Base-by-base conservation (phyloP, 495 filamentous ascomycete genomes). In the Cladorrhinum samala region DNA sequence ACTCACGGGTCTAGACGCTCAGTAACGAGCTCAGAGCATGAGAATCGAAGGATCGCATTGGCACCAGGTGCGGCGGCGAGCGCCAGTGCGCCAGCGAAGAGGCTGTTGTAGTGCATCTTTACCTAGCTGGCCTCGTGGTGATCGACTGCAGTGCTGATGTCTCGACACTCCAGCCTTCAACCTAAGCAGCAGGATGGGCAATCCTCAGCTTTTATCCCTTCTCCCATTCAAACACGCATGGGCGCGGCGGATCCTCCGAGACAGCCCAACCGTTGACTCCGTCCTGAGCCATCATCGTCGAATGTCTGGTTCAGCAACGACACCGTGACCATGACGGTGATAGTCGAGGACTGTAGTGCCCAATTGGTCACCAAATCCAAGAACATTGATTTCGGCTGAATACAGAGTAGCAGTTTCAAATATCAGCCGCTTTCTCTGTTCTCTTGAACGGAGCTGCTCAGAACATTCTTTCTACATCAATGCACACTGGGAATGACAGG, bases 11-110 rank as follows among this genome's bases (percentile, higher is more conserved):
- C 62, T 2, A 65, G 50, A 27, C 59, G 62, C 36, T 65, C 56
- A 30, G 51, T 52, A n/a, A 60, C 54, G 24, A 65, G 56, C 48
- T 59, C 42, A 1, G 62, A 62, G 59, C 62, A 87, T 4, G 84
- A 84, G 68, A 88, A 85, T 0, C 85, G 85, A 24, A 87, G 70
- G 56, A 82, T 23, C 24, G 56, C 60, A 14, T 52, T 37, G 37
- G 33, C 50, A 17, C 50, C 41, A 3, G 48, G 53, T 9, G 53
- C 40, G 39, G 44, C 41, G 21, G 54, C 36, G 14, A 59, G 50
- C 13, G 54, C 53, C 52, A 58, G 33, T 11, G 39, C 37, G 17
- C 50, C 57, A 8, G 56, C 56, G 14, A 55, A 42, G 18, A 59
- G 3, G 37, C 30, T 30, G 6, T 43, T 14, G 17, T 40, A 39